phyloP scores from a whole-genome alignment of 441 rosid genomes.

The Adansonia gregorii region DNA sequence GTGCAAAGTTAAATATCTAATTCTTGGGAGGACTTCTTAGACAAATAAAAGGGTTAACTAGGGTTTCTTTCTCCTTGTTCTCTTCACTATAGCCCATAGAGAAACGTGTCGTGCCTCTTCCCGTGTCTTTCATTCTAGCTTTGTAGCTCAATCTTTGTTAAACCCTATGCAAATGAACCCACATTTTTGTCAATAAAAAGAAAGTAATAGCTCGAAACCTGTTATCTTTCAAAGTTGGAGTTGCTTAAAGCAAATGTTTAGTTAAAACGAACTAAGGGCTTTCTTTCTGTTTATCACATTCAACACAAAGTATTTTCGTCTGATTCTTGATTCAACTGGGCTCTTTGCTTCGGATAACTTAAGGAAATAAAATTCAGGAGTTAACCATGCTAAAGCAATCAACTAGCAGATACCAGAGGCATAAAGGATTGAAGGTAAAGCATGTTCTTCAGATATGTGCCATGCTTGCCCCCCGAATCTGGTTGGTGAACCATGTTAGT shows the following conservation, averaged over 20 bases:
- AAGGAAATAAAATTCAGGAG: neutral
- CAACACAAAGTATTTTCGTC: neutral
- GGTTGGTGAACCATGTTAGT: slow-evolving; percentile 60
- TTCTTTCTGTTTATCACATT: neutral
- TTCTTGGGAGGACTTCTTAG: neutral
- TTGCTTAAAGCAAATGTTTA: no score
- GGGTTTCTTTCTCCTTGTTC: neutral
- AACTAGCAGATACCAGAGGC: slow-evolving; percentile 49
- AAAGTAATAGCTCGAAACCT: neutral
- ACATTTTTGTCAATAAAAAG: neutral
- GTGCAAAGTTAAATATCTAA: neutral
- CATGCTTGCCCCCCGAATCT: slow-evolving; percentile 47
- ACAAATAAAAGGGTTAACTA: neutral
- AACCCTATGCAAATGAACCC: neutral
- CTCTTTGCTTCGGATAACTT: slow-evolving; percentile 21
- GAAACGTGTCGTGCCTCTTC: neutral
- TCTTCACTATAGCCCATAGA: no score
- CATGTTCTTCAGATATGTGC: slow-evolving; percentile 50
- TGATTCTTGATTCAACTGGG: slow-evolving; percentile 15
- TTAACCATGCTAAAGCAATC: slow-evolving; percentile 46
- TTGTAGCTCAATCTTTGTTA: neutral
- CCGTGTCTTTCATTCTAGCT: neutral
- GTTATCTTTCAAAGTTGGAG: neutral
- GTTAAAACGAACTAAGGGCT: neutral
- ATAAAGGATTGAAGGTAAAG: slow-evolving; percentile 58